Evolutionary conservation across 1,139 yeast genomes (phyloP).

Genomic region (Pichia sp.): DNA sequence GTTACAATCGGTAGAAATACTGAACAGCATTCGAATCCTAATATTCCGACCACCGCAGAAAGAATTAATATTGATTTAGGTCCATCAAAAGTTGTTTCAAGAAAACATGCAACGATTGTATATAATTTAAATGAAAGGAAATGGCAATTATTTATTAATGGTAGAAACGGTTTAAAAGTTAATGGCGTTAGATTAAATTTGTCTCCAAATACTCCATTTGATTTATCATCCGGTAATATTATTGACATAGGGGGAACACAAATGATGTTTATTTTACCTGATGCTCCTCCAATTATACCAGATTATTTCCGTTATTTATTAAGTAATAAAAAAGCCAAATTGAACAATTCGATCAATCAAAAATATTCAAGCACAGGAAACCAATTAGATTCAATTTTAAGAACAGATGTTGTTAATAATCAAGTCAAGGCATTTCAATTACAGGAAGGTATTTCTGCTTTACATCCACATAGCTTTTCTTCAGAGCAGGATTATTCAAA

Average conservation of each 20-base stretch:
- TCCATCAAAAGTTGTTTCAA: constrained; percentile 91
- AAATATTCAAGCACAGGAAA: not conserved
- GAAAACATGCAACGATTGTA: constrained; percentile 80
- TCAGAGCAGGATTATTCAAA: constrained; percentile 69
- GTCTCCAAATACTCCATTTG: constrained; percentile 35
- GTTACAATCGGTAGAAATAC: constrained; percentile 84
- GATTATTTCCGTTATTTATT: constrained; percentile 42
- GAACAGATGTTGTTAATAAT: constrained; percentile 16
- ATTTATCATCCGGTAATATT: constrained; percentile 77
- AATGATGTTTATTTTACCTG: constrained; percentile 97
- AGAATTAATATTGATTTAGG: constrained; percentile 82
- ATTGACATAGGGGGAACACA: constrained; percentile 95
- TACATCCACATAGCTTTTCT: constrained; percentile 17
- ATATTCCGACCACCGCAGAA: constrained; percentile 22
- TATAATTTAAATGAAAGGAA: constrained; percentile 68
- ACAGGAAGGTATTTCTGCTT: constrained; percentile 18
- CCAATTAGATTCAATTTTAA: constrained; percentile 13
- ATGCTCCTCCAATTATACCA: constrained; percentile 67
- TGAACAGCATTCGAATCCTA: constrained; percentile 32
- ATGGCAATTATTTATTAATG: constrained; percentile 82
- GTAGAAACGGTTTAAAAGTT: constrained; percentile 90
- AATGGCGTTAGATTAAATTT: constrained; percentile 61
- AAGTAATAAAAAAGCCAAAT: constrained; percentile 24
- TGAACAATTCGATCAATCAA: constrained; percentile 1
- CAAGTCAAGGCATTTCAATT: constrained; percentile 45